A percentile compares a stretch with the other conserved stretches of the same genome.
These are phyloP conservation scores for Acanthamoeba royreba DNA, from an alignment of 208 protist species.

Conservation along the genomic window DNA sequence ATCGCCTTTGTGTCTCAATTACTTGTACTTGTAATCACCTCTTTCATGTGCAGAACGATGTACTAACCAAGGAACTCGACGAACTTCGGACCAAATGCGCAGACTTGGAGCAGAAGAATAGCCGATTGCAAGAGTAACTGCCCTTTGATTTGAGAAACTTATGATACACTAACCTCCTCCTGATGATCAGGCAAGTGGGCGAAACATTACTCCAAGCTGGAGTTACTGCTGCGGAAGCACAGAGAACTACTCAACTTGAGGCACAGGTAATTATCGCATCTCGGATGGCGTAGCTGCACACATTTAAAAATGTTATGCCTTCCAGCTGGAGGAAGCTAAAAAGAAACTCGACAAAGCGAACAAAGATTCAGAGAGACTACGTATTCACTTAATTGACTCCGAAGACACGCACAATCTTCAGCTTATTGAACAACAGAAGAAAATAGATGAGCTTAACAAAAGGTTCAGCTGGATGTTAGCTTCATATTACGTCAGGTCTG, in stretches of 20 bases:
- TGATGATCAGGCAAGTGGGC: not conserved
- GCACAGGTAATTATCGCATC: not conserved
- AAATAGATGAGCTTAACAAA: not conserved
- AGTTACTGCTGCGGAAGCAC: not conserved
- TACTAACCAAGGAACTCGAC: not conserved
- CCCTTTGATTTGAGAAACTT: not conserved
- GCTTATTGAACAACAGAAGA: not conserved
- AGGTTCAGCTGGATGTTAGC: not conserved
- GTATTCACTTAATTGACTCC: not conserved
- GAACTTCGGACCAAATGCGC: not conserved
- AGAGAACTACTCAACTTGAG: not conserved
- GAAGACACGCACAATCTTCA: not conserved
- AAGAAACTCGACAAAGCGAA: not conserved
- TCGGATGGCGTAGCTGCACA: too few relatives aligned
- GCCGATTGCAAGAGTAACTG: not conserved
- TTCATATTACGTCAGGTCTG: not conserved
- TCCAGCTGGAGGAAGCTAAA: not conserved
- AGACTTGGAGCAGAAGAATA: not conserved
- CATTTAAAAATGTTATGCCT: not conserved
- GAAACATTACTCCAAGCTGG: not conserved
- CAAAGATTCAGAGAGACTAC: not conserved
- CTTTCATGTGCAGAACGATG: not conserved
- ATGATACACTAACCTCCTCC: not conserved
- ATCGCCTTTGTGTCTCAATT: too few relatives aligned
- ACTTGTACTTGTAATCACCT: too few relatives aligned